These are phyloP conservation scores for Hyaloscypha bicolor DNA, from an alignment of 495 filamentous ascomycete species.

Conservation along the genomic window DNA sequence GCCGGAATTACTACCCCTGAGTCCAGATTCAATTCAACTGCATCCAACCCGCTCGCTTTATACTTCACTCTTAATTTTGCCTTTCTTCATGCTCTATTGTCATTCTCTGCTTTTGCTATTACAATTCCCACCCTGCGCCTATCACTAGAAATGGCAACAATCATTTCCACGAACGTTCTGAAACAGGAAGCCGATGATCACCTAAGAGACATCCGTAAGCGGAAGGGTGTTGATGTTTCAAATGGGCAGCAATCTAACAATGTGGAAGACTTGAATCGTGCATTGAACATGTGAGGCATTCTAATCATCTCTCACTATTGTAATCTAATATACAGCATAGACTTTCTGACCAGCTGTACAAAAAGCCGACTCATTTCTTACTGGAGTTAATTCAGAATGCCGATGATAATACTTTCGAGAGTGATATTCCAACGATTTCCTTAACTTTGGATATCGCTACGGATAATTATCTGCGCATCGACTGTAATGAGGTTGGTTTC, in stretches of 20 bases:
- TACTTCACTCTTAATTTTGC: background rate
- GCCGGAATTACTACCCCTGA: background rate
- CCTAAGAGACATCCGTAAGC: conserved; percentile 14
- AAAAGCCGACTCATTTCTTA: conserved; percentile 20
- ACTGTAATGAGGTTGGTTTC: conserved; percentile 49
- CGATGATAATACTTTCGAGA: conserved; percentile 41
- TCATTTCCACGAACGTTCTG: background rate
- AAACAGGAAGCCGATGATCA: conserved; percentile 20
- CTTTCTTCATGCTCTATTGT: conserved; percentile 1
- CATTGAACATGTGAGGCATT: conserved; percentile 16
- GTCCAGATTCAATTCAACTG: background rate
- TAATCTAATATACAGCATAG: conserved; percentile 11
- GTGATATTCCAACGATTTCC: background rate
- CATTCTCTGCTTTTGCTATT: conserved; percentile 3
- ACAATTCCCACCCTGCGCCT: background rate
- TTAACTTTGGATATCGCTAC: background rate
- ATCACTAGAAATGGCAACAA: conserved; percentile 16
- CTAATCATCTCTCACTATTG: background rate
- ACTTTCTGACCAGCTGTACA: conserved; percentile 3
- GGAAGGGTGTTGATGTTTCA: conserved; percentile 14
- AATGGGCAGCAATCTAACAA: conserved; percentile 15
- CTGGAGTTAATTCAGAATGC: conserved; percentile 50
- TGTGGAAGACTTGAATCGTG: conserved; percentile 15
- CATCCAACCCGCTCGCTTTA: background rate
- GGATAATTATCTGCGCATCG: conserved; percentile 18